Conservation (phyloP, 768 basidiomycete genomes). For the Russula lepida region DNA sequence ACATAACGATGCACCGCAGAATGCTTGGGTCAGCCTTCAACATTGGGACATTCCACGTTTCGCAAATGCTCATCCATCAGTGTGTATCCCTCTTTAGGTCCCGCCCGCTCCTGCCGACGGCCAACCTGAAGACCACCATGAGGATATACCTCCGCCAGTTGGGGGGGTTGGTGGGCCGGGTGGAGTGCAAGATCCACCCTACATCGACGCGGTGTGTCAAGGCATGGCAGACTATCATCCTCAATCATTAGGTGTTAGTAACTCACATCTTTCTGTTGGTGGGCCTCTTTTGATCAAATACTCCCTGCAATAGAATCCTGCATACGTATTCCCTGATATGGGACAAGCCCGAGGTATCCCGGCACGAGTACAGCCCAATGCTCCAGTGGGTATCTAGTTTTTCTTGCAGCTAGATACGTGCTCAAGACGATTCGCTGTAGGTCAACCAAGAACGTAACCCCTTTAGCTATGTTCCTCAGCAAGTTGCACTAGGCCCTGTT, state of each 20-base stretch:
- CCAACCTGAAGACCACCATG: neutral
- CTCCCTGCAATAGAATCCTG: neutral
- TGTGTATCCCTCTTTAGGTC: neutral
- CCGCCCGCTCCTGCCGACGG: neutral
- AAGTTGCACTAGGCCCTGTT: neutral
- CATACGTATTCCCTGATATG: neutral
- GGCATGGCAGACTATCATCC: neutral
- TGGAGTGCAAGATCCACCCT: neutral
- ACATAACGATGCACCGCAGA: neutral
- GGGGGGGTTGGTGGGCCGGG: neutral
- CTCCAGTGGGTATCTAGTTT: neutral
- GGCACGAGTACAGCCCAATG: neutral
- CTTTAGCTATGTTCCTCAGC: neutral
- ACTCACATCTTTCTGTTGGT: neutral
- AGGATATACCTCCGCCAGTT: neutral
- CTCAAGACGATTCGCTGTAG: neutral
- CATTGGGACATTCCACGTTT: neutral
- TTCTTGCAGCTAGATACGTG: neutral
- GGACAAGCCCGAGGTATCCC: neutral
- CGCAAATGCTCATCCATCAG: neutral
- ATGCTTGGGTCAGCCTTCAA: neutral
- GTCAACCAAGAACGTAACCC: neutral
- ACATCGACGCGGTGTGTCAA: neutral
- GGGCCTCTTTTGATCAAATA: neutral
- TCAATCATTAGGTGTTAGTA: neutral